These are phyloP conservation scores for Cryoendolithus antarcticus DNA, from an alignment of 2,329 filamentous ascomycete genomes.

Conservation along the genomic window DNA sequence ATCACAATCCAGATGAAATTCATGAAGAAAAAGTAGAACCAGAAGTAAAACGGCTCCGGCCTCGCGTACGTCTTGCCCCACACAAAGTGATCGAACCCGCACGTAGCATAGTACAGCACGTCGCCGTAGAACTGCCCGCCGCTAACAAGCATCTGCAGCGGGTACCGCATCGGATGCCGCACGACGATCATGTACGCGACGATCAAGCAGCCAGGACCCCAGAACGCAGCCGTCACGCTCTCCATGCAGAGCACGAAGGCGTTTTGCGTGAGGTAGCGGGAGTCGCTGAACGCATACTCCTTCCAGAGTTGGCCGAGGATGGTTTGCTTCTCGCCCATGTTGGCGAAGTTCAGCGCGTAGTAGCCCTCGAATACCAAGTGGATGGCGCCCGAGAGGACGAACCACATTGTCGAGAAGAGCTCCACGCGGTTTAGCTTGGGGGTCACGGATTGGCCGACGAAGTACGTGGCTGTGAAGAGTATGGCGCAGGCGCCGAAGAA, in stretches of 20 bases:
- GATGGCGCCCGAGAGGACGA: constrained; percentile 57
- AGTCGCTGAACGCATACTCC: constrained; percentile 79
- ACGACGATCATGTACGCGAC: constrained; percentile 43
- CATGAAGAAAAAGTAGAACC: constrained; percentile 54
- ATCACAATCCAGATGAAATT: constrained; percentile 56
- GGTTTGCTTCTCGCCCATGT: constrained; percentile 54
- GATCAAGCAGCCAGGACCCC: constrained; percentile 50
- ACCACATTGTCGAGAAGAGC: constrained; percentile 57
- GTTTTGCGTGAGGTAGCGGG: constrained; percentile 70
- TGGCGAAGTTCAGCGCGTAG: constrained; percentile 57
- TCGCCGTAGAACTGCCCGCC: constrained; percentile 54
- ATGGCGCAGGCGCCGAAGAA: constrained; percentile 46
- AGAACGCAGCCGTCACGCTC: constrained; percentile 62
- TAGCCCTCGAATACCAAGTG: constrained; percentile 82
- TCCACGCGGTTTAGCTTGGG: constrained; percentile 44
- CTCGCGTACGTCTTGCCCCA: constrained; percentile 44
- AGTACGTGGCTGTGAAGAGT: constrained; percentile 46
- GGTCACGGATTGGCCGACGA: constrained; percentile 40
- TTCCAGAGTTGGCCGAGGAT: constrained; percentile 84
- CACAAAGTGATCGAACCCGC: constrained; percentile 47
- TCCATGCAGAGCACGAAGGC: constrained; percentile 82
- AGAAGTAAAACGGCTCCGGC: constrained; percentile 53
- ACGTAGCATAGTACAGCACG: constrained; percentile 51
- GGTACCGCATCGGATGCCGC: constrained; percentile 44
- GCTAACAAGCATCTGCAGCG: constrained; percentile 48